Evolutionary conservation across 495 filamentous ascomycete species (phyloP), one percentile per base, ranked within the genome.

Genomic region (Extremus antarcticus): DNA sequence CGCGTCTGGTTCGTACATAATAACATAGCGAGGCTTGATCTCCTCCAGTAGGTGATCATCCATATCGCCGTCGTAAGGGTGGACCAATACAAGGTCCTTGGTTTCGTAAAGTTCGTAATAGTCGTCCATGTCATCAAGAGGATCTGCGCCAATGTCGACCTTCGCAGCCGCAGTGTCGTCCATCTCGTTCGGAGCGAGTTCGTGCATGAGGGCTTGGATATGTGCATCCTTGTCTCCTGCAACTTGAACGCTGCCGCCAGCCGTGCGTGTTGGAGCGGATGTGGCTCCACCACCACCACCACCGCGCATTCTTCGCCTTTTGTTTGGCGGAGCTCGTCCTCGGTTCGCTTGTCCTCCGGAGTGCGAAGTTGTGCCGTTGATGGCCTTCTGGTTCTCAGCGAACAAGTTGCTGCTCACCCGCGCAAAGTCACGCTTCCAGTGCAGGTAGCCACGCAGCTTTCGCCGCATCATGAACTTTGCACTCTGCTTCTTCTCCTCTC

Each of bases 1-100:
- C n/a, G 90, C 79, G 62, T 96, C 90, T 17, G 94, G 90, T 65
- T 96, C 91, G 68, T 96, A 98, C 92, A 98, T 97, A 65, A 98
- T 86, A 45, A 98, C 88, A 69, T 95, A 97, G 39, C 86, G 82
- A 0, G 92, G 92, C 52, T 86, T 88, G 54, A 90, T 74, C 70
- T 98, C 92, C 66, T 97, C 94, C 1, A 98, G 77, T 20, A 97
- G 75, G 68, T 95, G 87, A 63, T 97, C 94, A 70, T 97, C 94
- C 76, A 90, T 86, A 65, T 98, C 92, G 10, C 90, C 92, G 64
- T 87, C 85, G 67, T 94, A 98, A 1, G 92, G 86, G 68, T 97
- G 92, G 41, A 96, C 75, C 47, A 95, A 80, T 20, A 95, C 77
- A 22, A 97, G 73, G 60, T 95, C 84, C 43, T 88, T 79, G 84